Evolutionary conservation across 169 alveolate species (phyloP), one percentile per base, ranked within the genome.

Genomic region (Babesia bovis): DNA sequence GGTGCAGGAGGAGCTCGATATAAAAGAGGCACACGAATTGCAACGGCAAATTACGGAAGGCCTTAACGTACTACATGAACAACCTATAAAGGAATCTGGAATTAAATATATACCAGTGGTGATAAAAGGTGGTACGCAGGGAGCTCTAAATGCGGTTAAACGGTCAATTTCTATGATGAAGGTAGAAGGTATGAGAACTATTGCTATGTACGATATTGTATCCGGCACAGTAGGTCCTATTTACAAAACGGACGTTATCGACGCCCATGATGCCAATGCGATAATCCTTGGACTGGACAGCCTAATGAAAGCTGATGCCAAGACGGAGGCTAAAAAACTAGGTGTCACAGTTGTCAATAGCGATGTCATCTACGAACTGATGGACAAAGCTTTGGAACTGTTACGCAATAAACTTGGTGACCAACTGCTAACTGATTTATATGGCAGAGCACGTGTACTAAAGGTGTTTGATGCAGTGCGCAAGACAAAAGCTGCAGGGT

Each of bases 401-500:
- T 33, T 81, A 51, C 45, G 1, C 53, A 40, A 42, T 26, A 52
- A 41, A 28, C 51, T 69, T 28, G 78, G 78, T 32, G 84, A 68
- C 25, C 57, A 52, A 28, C 44, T 23, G 44, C 44, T 79, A 33
- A 60, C 70, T 30, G 57, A 10, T 40, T 73, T 32, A 19, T 23
- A 19, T 23, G 88, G 88, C 23, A 71, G 25, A 15, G 88, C 84
- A 4, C 41, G 67, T 21, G 69, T 81, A 1, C 56, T 58, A 15
- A 69, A 81, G 76, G 72, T 81, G 30, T 69, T 69, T 33, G 71
- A 65, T 36, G 88, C 84, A 0, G 57, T 59, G n/a, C 58, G 68
- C 84, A 65, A 50, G 23, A 23, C 56, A 33, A 81, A 71, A 33
- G 84, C 81, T 33, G 88, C 84, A 15, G 88, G 88, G 0, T 81